Percentiles rank a stretch among this genome's conserved stretches.
Evolutionary conservation across 768 basidiomycete genomes (phyloP).

Genomic region (Mycena crocata): DNA sequence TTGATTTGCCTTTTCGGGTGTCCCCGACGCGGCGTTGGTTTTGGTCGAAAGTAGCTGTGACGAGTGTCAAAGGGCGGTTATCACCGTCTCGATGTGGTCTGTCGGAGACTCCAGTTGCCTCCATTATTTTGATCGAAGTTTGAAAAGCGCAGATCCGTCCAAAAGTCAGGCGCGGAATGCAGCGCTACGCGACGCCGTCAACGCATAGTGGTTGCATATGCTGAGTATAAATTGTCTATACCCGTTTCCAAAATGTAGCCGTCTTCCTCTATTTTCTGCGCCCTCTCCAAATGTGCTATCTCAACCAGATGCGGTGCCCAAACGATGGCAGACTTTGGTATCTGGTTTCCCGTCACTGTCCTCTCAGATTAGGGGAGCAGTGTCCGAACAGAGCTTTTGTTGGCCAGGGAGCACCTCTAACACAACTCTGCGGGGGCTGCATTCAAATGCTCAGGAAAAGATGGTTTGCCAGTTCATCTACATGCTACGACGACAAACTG

Average conservation of each 20-base stretch:
- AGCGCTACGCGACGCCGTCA: constrained; percentile 6
- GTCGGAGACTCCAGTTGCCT: not conserved
- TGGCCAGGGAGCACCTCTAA: not conserved
- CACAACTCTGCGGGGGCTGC: not conserved
- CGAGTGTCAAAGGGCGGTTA: not conserved
- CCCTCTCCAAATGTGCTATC: constrained; percentile 3
- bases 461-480: not conserved
- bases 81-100: not conserved
- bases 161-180: not conserved
- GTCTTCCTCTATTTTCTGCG: not conserved
- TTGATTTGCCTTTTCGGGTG: no score
- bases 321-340: constrained; percentile 8
- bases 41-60: not conserved
- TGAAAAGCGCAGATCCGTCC: constrained; percentile 14
- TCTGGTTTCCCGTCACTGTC: not conserved
- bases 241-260: not conserved
- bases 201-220: not conserved
- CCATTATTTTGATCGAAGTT: constrained; percentile 14
- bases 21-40: no score
- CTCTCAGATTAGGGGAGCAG: no score
- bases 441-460: not conserved
- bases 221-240: constrained; percentile 6
- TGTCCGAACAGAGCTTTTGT: not conserved
- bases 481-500: not conserved
- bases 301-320: constrained; percentile 15